Base-by-base conservation (phyloP, 73 alveolate species). In the Urostyla sp. region DNA sequence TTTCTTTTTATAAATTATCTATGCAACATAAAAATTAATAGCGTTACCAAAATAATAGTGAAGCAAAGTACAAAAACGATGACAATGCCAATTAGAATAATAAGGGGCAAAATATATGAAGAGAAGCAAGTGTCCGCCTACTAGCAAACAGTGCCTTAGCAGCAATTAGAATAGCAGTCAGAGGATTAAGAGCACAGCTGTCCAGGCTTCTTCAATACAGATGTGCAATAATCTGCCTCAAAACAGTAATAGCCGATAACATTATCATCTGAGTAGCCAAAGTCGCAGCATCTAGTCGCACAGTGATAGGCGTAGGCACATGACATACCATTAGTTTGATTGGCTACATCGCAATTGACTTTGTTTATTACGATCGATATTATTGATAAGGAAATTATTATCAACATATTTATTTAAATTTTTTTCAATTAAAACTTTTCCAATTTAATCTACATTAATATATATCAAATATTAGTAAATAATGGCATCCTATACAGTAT, bases 71-170 rank as follows among this genome's bases (percentile, higher is more conserved):
- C 27, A 67, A 83, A 83, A 23, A 52, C 76, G 10, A 60, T 63
- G 11, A 83, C 67, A 0, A 83, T 51, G 31, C 67, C 84, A 50
- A 83, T 73, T 23, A 83, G 73, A 3, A 83, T 58, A n/a, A 73
- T 67, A 35, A 83, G 73, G 0, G 92, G 92, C 30, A 83, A 72
- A 0, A 83, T 69, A 45, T 83, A 83, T 44, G 56, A 73, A 21
- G 54, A 54, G 56, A 83, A 83, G 63, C 92, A 83, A 48, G 52
- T 54, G 8, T 59, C 49, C 36, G 37, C 36, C 32, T 38, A n/a
- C 48, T 83, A 67, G 73, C 92, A 83, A 30, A 83, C 50, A 0
- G 92, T 83, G 63, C 73, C 92, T 35, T 83, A 87, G 44, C 92
- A 83, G 63, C 92, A 83, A 37, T 73, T 54, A n/a, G 87, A 28